phyloP scores from a whole-genome alignment of 805 yeast species.

The Saturnispora besseyi region DNA sequence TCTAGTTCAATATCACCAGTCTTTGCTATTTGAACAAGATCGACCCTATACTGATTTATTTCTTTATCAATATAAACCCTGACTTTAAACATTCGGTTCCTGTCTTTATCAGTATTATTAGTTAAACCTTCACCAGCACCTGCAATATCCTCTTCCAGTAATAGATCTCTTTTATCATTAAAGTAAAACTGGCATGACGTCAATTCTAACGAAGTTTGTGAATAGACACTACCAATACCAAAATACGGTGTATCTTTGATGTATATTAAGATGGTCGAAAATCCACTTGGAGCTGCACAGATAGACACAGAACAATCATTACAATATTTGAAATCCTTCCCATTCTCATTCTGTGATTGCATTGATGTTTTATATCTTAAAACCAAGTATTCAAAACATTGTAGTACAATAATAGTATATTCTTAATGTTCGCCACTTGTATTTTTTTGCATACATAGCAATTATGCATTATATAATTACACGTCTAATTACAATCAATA shows the following conservation, averaged over 20 bases:
- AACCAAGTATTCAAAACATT: too few species aligned
- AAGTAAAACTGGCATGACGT: conserved; percentile 11
- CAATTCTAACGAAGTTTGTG: conserved; percentile 8
- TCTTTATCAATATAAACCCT: conserved; percentile 6
- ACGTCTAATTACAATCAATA: too few species aligned
- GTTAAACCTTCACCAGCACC: background rate
- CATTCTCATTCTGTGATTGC: background rate
- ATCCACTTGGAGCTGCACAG: conserved; percentile 11
- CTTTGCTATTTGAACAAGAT: conserved; percentile 9
- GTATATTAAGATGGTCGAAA: conserved; percentile 11
- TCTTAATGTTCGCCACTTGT: too few species aligned
- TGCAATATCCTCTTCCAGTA: conserved; percentile 11
- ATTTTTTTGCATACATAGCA: too few species aligned
- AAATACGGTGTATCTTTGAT: conserved; percentile 13
- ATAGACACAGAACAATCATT: conserved; percentile 13
- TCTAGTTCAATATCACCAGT: conserved; percentile 12
- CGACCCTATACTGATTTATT: conserved; percentile 12
- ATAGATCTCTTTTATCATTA: conserved; percentile 13
- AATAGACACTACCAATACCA: conserved; percentile 12
- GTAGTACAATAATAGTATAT: too few species aligned
- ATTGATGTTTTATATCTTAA: background rate
- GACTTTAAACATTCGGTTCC: background rate
- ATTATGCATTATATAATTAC: too few species aligned
- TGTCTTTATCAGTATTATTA: background rate
- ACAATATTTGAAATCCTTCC: conserved; percentile 9